Evolutionary conservation across 495 filamentous ascomycete genomes (phyloP).

Genomic region (Immersiella caudata): DNA sequence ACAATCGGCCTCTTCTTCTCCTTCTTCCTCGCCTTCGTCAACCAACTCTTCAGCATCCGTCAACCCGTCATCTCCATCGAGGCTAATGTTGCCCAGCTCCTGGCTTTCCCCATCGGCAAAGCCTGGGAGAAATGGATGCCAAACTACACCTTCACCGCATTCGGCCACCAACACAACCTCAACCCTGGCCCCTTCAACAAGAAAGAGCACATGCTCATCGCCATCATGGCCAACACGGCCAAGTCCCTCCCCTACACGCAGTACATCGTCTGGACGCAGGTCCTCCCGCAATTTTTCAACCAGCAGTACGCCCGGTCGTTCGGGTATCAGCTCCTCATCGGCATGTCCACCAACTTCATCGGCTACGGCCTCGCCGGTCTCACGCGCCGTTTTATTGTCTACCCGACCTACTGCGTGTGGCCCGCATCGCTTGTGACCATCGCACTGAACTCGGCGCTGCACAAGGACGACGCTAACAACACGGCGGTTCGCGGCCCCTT

Average conservation of each 20-base stretch:
- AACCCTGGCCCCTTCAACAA: conserved; percentile 56
- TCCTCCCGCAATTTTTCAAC: conserved; percentile 46
- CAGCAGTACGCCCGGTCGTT: conserved; percentile 41
- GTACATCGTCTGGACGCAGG: conserved; percentile 51
- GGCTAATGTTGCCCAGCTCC: conserved; percentile 41
- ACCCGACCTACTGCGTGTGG: conserved; percentile 50
- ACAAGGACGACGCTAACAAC: conserved; percentile 29
- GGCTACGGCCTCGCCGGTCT: conserved; percentile 59
- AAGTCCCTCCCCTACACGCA: conserved; percentile 44
- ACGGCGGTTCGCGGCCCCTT: conserved; percentile 39
- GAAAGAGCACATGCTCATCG: conserved; percentile 58
- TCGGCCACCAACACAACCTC: conserved; percentile 41
- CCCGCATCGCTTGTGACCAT: conserved; percentile 47
- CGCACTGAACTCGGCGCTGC: conserved; percentile 49
- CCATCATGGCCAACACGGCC: conserved; percentile 48
- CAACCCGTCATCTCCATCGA: conserved; percentile 41
- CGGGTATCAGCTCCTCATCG: conserved; percentile 49
- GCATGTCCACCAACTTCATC: conserved; percentile 51
- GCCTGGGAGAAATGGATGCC: conserved; percentile 42
- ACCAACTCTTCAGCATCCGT: conserved; percentile 46
- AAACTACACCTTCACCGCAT: conserved; percentile 41
- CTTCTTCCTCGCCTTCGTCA: conserved; percentile 42
- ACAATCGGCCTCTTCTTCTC: conserved; percentile 43
- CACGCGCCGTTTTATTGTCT: conserved; percentile 59
- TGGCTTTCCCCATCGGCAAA: conserved; percentile 48